Base-by-base conservation (phyloP, 1,139 yeast genomes). In the Maudiozyma humilis region DNA sequence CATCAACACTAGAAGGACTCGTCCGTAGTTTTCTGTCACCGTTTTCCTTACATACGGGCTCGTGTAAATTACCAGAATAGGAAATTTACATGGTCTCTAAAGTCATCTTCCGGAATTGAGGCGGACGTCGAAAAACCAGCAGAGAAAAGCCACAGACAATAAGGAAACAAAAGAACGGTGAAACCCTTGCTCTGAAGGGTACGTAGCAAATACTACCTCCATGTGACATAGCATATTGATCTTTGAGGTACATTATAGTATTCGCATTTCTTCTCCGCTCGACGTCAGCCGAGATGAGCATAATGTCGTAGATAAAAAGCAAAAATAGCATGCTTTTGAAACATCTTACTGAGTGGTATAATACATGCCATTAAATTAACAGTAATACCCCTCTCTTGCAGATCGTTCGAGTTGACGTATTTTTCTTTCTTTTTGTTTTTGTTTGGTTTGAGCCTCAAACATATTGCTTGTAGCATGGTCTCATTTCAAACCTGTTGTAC, bases 31-130 rank as follows among this genome's bases (percentile, higher is more conserved):
- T n/a, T n/a, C n/a, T n/a, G n/a, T n/a, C n/a, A 23, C 27, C 27
- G 27, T 23, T 10, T 23, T 10, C 10, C 27, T 23, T 23, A 6
- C 29, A 40, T 19, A 34, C n/a, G n/a, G 27, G 27, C 10, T 23
- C 43, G 15, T 44, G 51, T 46, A 48, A 41, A 38, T 43, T 36
- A 32, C 51, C 49, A 8, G 32, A 36, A 18, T 7, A 4, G 49
- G 51, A 13, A 44, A 44, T 43, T 46, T 46, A 46, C 51, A 48
- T 41, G 42, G 16, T 30, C 41, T 32, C 33, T 32, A 37, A 40
- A 35, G 14, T n/a, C 14, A n/a, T 10, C 27, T 6, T 10, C 10
- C 27, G 27, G 27, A 23, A 23, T 23, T 6, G 10, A 23, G 27
- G 27, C 27, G 10, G 10, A 23, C 6, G 27, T 23, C 10, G 10